These are phyloP conservation scores for Kappamyces sp. DNA, from an alignment of 192 early-diverging fungal genomes.

Conservation along the genomic window DNA sequence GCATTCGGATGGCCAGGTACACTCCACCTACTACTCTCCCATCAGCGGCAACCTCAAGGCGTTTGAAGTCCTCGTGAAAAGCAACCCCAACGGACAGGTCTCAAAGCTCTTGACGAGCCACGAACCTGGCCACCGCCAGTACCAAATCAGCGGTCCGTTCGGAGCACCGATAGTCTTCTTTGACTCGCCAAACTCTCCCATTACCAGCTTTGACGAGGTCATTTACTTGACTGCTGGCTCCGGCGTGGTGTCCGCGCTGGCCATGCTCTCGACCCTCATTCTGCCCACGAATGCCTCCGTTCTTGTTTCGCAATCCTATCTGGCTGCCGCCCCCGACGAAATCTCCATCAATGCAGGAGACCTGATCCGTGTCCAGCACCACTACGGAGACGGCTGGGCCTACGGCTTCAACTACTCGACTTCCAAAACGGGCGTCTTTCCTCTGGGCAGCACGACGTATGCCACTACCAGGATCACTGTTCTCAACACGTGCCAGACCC, in stretches of 20 bases:
- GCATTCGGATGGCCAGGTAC: constrained; percentile 6
- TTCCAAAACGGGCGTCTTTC: constrained; percentile 32
- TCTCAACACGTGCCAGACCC: constrained; percentile 10
- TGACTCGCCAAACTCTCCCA: neutral
- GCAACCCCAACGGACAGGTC: constrained; percentile 13
- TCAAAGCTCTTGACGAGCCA: constrained; percentile 15
- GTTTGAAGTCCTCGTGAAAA: constrained; percentile 24
- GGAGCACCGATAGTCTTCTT: constrained; percentile 11
- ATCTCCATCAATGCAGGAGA: constrained; percentile 23
- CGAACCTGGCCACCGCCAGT: constrained; percentile 23
- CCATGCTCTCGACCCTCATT: constrained; percentile 25
- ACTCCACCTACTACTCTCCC: constrained; percentile 22
- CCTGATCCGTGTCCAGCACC: constrained; percentile 19
- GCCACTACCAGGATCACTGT: constrained; percentile 7
- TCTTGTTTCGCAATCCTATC: constrained; percentile 18
- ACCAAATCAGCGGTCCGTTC: constrained; percentile 25
- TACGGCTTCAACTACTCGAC: constrained; percentile 28
- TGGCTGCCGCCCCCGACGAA: constrained; percentile 25
- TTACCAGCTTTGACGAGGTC: constrained; percentile 9
- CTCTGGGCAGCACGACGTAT: constrained; percentile 22
- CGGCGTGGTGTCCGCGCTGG: constrained; percentile 30
- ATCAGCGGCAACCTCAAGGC: constrained; percentile 13
- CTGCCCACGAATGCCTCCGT: constrained; percentile 30
- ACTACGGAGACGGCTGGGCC: constrained; percentile 41
- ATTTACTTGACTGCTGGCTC: constrained; percentile 36